Evolutionary conservation across 2,329 filamentous ascomycete species (phyloP).

Genomic region (Scopulariopsis brevicaulis): DNA sequence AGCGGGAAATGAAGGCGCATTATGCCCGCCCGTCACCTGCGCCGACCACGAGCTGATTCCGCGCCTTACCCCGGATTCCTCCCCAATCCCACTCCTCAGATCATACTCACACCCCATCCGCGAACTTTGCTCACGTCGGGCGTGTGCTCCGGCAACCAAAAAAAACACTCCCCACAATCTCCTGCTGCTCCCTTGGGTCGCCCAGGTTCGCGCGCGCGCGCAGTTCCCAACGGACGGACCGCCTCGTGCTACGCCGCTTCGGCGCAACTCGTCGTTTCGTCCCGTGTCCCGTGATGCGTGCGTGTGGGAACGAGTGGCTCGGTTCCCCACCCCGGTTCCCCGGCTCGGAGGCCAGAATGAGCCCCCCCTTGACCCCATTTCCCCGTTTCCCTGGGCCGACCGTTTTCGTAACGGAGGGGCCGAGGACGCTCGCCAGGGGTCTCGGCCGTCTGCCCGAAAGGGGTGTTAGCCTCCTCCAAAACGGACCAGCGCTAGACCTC

Average conservation of each 20-base stretch:
- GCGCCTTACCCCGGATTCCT: not conserved
- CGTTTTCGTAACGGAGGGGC: too few relatives aligned
- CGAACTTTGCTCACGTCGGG: not conserved
- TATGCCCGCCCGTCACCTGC: not conserved
- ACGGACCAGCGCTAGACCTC: not conserved
- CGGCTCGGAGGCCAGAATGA: not conserved
- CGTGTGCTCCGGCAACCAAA: not conserved
- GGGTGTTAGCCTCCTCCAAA: not conserved
- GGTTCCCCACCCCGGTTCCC: not conserved
- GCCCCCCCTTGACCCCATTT: too few relatives aligned
- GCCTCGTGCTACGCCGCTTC: not conserved
- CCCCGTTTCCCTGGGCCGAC: too few relatives aligned
- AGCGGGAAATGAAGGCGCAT: not conserved
- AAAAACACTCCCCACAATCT: not conserved
- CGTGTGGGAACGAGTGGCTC: not conserved
- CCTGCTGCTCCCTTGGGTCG: not conserved
- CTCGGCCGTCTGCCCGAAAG: not conserved
- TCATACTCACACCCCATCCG: not conserved
- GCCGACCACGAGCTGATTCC: not conserved
- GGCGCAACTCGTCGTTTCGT: slow-evolving; percentile 4
- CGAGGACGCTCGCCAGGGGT: not conserved
- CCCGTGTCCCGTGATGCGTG: slow-evolving; percentile 3
- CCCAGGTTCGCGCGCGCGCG: not conserved
- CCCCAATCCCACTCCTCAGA: not conserved
- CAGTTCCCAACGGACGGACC: not conserved